Evolutionary conservation across 768 basidiomycete genomes (phyloP).

Genomic region (Leccinum uliginosum): DNA sequence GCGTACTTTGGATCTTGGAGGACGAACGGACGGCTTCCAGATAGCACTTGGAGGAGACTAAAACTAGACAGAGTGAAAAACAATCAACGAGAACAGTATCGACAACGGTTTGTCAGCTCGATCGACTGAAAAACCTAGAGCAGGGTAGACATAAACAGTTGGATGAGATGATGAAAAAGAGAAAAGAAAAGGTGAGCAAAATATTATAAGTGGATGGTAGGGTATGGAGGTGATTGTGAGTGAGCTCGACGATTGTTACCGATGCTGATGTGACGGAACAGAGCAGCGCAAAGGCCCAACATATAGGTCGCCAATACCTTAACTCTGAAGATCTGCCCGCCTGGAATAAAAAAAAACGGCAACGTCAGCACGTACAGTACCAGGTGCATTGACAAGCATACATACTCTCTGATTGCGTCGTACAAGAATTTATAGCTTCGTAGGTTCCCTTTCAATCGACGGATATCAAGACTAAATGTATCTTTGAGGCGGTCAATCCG

Average conservation of each 20-base stretch:
- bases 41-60: background rate
- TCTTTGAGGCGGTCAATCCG: conserved; percentile 84
- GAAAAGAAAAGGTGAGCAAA: conserved; percentile 1
- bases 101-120: conserved; percentile 13
- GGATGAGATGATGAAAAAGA: conserved; percentile 9
- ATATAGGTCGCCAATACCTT: conserved; percentile 24
- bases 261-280: background rate
- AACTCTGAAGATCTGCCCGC: conserved; percentile 37
- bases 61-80: conserved; percentile 5
- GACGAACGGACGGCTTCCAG: background rate
- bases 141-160: conserved; percentile 21
- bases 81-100: conserved; percentile 17
- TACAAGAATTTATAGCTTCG: conserved; percentile 92
- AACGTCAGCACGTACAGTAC: conserved; percentile 9
- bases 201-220: conserved; percentile 26
- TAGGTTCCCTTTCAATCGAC: conserved; percentile 87
- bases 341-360: conserved; percentile 17
- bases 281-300: background rate
- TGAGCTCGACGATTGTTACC: conserved; percentile 4
- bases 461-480: conserved; percentile 88
- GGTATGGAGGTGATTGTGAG: conserved; percentile 23
- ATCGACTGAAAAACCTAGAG: conserved; percentile 16
- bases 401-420: conserved; percentile 82
- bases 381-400: conserved; percentile 20
- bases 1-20: background rate